Evolutionary conservation across 768 basidiomycete genomes (phyloP), one percentile per base, ranked within the genome.

Genomic region (Leucogyrophana mollusca): DNA sequence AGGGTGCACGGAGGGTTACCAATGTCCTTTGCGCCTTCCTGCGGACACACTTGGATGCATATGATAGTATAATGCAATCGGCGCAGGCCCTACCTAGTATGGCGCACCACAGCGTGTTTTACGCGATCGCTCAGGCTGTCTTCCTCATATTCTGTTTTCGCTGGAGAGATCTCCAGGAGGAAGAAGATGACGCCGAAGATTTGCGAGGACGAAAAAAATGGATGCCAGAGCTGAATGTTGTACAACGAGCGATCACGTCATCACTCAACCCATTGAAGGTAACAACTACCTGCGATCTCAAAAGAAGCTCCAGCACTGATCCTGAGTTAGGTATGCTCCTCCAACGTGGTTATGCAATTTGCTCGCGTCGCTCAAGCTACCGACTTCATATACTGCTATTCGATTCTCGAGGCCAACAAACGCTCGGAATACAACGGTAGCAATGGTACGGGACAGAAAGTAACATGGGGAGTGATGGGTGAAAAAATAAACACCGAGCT

Each of bases 91-190:
- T 53, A 39, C 58, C 60, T 2, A 59, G 57, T 30, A 66, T 68
- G 39, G 61, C 66, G 4, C 70, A 74, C n/a, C 70, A 87, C 55
- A 80, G 78, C 21, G 79, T 95, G 16, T 97, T 97, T 61, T 97
- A 97, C 62, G 93, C 94, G 2, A 87, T 95, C 24, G 70, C 83
- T 0, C 96, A 98, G 59, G 86, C 94, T 0, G 81, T 94, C 9
- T 94, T 99, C 62, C 77, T 98, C 52, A 92, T 99, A 52, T 99
- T 99, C 65, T 98, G 96, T 65, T 99, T 98, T 69, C 75, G 96
- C 9, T 98, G 95, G 95, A 72, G 90, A 50, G 96, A 98, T 53
- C 69, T 98, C 27, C 63, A 80, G 34, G 79, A 82, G 40, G 78
- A 77, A 17, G 71, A 70, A n/a, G 74, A 79, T 11, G 86, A 84